These are phyloP conservation scores for Gastroboletus turbinatus DNA, from an alignment of 1,284 basidiomycete species.

Conservation along the genomic window DNA sequence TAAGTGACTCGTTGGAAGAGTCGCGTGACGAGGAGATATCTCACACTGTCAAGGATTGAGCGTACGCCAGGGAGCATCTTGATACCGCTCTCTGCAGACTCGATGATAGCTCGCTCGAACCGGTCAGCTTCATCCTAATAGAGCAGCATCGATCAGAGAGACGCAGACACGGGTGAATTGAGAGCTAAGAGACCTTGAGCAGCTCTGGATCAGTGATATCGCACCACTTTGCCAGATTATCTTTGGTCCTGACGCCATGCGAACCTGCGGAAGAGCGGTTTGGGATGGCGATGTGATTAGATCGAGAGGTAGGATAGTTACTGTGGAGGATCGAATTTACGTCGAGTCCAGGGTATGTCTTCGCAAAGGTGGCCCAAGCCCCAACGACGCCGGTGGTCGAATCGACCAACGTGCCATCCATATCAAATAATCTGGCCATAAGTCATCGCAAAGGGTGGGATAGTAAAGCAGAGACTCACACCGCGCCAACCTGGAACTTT, in stretches of 20 bases:
- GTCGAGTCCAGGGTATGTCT: slow-evolving; percentile 63
- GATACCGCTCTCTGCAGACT: slow-evolving; percentile 57
- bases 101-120: slow-evolving; percentile 68
- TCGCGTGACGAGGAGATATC: neutral
- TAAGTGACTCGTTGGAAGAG: neutral
- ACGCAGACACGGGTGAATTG: neutral
- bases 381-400: slow-evolving; percentile 73
- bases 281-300: neutral
- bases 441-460: slow-evolving; percentile 6
- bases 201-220: slow-evolving; percentile 65
- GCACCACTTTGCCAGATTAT: slow-evolving; percentile 74
- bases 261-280: slow-evolving; percentile 49
- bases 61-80: slow-evolving; percentile 61
- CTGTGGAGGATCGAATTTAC: slow-evolving; percentile 62
- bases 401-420: slow-evolving; percentile 79
- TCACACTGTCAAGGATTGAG: slow-evolving; percentile 52
- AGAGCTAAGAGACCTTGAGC: slow-evolving; percentile 52
- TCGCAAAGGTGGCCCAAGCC: slow-evolving; percentile 68
- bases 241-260: slow-evolving; percentile 79
- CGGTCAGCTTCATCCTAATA: slow-evolving; percentile 59
- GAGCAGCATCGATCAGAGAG: neutral
- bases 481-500: slow-evolving; percentile 52
- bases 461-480: slow-evolving; percentile 42
- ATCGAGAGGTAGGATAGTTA: slow-evolving; percentile 32
- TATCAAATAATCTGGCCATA: slow-evolving; percentile 62